phyloP scores from a whole-genome alignment of 148 eudicot genomes.

The Vaccinium macrocarpon region DNA sequence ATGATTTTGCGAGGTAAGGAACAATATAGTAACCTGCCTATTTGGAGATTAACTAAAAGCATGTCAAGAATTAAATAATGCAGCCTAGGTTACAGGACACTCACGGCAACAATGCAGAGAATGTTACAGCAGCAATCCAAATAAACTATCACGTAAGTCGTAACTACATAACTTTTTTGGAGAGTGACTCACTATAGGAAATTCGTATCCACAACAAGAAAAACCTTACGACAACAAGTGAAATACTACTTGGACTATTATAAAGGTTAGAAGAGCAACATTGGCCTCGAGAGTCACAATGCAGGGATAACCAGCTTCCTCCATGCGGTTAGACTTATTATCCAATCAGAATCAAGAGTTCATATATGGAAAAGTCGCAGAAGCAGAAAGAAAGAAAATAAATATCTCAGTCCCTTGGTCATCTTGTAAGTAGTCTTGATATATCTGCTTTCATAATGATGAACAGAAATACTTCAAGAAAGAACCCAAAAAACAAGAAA shows the following conservation, averaged over 20 bases:
- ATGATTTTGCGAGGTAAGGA: not conserved
- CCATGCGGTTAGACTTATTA: not conserved
- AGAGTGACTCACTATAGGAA: not conserved
- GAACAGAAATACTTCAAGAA: not conserved
- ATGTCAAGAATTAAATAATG: not conserved
- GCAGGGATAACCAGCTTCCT: not conserved
- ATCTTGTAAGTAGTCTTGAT: not conserved
- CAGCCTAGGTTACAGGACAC: not conserved
- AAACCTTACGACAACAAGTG: not conserved
- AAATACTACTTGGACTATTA: not conserved
- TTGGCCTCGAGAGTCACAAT: not conserved
- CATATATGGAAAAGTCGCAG: not conserved
- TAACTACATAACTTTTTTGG: not conserved
- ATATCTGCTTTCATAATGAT: not conserved
- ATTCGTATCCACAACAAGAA: not conserved
- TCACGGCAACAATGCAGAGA: not conserved
- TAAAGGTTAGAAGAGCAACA: not conserved
- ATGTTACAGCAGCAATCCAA: not conserved
- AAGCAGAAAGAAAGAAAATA: not conserved
- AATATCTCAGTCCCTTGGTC: not conserved
- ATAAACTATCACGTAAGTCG: not conserved
- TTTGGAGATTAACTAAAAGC: not conserved
- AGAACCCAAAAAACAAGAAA: not conserved
- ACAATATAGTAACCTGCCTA: not conserved
- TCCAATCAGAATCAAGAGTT: not conserved